phyloP scores from a whole-genome alignment of 2,329 filamentous ascomycete genomes.

The Tolypocladium album region DNA sequence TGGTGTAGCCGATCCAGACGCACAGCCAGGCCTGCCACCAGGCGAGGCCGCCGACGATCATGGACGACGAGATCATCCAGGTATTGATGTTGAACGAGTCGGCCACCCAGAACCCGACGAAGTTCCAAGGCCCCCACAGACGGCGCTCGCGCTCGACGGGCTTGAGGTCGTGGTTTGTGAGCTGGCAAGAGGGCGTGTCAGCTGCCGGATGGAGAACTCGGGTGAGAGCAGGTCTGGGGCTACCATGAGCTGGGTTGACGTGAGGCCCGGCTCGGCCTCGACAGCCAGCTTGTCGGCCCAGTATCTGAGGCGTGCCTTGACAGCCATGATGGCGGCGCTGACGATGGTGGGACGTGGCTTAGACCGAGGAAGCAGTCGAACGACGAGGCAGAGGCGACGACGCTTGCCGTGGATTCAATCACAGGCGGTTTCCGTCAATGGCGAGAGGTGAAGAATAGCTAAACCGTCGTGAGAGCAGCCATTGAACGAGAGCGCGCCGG shows the following conservation, averaged over 20 bases:
- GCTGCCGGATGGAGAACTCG: not conserved
- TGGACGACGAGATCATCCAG: constrained; percentile 85
- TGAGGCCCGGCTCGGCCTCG: constrained; percentile 65
- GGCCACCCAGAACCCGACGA: constrained; percentile 78
- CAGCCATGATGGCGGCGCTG: constrained; percentile 9
- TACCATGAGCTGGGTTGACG: constrained; percentile 69
- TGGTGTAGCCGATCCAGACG: constrained; percentile 76
- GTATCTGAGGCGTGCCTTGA: constrained; percentile 25
- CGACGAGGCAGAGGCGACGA: not conserved
- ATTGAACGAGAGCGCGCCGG: not conserved
- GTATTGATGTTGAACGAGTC: constrained; percentile 86
- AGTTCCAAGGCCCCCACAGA: constrained; percentile 81
- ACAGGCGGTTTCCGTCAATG: not conserved
- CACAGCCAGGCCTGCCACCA: constrained; percentile 93
- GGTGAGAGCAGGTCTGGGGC: constrained; percentile 4
- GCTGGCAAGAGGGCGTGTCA: constrained; percentile 24
- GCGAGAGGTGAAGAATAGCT: not conserved
- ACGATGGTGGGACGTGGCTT: not conserved
- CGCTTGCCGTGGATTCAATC: not conserved
- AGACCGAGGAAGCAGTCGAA: not conserved
- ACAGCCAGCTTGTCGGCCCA: constrained; percentile 57
- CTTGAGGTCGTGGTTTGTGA: constrained; percentile 76
- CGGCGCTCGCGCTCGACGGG: constrained; percentile 69
- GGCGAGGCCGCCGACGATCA: constrained; percentile 66
- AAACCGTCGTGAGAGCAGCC: not conserved